Base-by-base conservation (phyloP, 1,284 basidiomycete species). In the Tetrapyrgos nigripes region DNA sequence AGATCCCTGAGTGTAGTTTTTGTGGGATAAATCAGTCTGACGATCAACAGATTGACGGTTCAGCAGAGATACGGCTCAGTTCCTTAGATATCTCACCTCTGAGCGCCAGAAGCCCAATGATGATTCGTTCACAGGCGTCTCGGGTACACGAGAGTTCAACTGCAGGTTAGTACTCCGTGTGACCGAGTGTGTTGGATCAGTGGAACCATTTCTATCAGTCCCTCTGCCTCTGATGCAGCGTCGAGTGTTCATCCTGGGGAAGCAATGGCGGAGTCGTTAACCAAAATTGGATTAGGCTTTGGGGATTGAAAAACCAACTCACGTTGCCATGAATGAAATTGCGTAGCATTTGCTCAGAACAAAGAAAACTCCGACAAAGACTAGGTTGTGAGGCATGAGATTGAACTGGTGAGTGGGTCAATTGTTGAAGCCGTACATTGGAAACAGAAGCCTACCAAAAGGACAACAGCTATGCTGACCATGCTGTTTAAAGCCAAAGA, bases 301-400 rank as follows among this genome's bases (percentile, higher is more conserved):
- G 23, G 19, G 19, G 17, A 50, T 17, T 45, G 37, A 24, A 40
- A 23, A 59, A 62, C 27, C 4, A 3, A 53, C 84, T 55, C 67
- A 88, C 85, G 88, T 86, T 55, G 87, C 85, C 65, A 89, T 76
- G 68, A 87, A 87, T 5, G 88, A 89, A 56, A 87, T 83, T 1
- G 81, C 84, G 65, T 89, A 90, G 28, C 89, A 66, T 73, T 89
- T 89, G 72, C 83, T 85, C 50, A 89, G 71, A 50, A 85, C 78
- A 59, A 89, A 88, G 67, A 87, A 89, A 52, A 79, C 77, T 1
- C 77, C 77, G 53, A 84, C 75, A 66, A 86, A 89, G 52, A 85
- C 79, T 48, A 89, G 78, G 64, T 87, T 87, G 23, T 66, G 55
- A 1, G 84, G 80, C 73, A 83, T 79, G 27, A 77, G 60, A 63